Evolutionary conservation across 192 early-diverging fungal species (phyloP), one percentile per base, ranked within the genome.

Genomic region (Dissophora globulifera): DNA sequence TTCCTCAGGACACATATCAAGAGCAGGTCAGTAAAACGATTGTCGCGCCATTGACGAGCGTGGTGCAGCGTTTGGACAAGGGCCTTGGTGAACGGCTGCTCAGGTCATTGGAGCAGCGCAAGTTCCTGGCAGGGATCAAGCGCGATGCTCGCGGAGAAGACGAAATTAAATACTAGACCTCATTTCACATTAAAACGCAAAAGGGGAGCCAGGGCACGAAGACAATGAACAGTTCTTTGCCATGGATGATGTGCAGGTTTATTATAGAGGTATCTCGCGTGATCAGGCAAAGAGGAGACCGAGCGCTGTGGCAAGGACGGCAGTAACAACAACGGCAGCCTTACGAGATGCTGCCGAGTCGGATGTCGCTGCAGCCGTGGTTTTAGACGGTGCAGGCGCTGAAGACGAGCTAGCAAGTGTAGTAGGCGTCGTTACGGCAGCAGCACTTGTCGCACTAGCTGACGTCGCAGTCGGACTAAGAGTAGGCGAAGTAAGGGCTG

Each of bases 21-120:
- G 63, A 76, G 5, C 72, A 76, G 20, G 63, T 76, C 3, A 51
- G 45, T 33, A 76, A 76, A 32, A 76, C 72, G 6, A 66, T 76
- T 48, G 72, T 76, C 12, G 67, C 55, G 41, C 72, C 72, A 2
- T 32, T 76, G 32, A 50, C 72, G 2, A 30, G 50, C 20, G 72
- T 76, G 3, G 72, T 76, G 3, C 50, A 76, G 25, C 31, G 35
- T 3, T 22, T 76, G 30, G 72, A 76, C 51, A 76, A 67, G 30
- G 67, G 52, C 17, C 23, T 76, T 15, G 27, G 72, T 43, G 63
- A 66, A 23, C 58, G 62, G 1, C 26, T 76, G 23, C 6, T 55
- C 9, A 58, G 72, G 12, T 62, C 72, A 4, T 42, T 76, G 43
- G 72, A 76, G 20, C 72, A 76, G 58, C 72, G 72, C 29, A 67